These are phyloP conservation scores for Tilletia caries DNA, from an alignment of 1,284 basidiomycete species.

Conservation along the genomic window DNA sequence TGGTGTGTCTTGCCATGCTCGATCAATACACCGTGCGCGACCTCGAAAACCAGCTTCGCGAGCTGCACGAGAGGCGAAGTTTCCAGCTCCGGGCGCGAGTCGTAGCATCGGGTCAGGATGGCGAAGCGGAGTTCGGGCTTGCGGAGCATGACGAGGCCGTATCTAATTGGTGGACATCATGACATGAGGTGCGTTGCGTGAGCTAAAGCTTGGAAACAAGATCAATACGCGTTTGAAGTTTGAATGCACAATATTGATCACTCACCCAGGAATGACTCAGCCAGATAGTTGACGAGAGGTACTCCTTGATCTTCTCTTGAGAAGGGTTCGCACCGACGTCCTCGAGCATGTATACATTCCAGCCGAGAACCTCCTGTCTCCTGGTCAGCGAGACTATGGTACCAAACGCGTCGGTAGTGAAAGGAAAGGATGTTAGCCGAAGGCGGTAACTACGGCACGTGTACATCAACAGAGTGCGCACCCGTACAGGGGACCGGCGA, in stretches of 20 bases:
- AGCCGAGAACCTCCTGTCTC: constrained; percentile 53
- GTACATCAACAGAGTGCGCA: background rate
- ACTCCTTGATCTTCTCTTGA: constrained; percentile 50
- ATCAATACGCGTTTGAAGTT: too few species aligned
- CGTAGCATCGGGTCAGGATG: constrained; percentile 59
- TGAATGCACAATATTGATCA: too few species aligned
- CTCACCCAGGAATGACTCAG: constrained; percentile 47
- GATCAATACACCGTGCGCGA: constrained; percentile 87
- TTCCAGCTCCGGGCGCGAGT: constrained; percentile 45
- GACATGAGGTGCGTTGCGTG: constrained; percentile 47
- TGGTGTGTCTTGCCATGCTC: constrained; percentile 65
- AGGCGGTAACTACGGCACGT: background rate
- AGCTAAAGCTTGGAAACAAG: too few species aligned
- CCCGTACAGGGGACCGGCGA: constrained; percentile 91
- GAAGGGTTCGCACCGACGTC: constrained; percentile 44
- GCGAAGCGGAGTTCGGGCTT: constrained; percentile 83
- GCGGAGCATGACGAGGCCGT: constrained; percentile 88
- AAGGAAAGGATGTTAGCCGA: background rate
- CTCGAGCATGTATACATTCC: constrained; percentile 48
- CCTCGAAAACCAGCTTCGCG: constrained; percentile 59
- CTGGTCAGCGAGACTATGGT: constrained; percentile 48
- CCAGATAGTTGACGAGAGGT: constrained; percentile 54
- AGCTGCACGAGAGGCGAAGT: constrained; percentile 46
- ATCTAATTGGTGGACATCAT: constrained; percentile 39
- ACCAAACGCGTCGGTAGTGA: background rate